A percentile compares a stretch with the other conserved stretches of the same genome.
phyloP scores from a whole-genome alignment of 257 asterid species.

The Penstemon eatonii region DNA sequence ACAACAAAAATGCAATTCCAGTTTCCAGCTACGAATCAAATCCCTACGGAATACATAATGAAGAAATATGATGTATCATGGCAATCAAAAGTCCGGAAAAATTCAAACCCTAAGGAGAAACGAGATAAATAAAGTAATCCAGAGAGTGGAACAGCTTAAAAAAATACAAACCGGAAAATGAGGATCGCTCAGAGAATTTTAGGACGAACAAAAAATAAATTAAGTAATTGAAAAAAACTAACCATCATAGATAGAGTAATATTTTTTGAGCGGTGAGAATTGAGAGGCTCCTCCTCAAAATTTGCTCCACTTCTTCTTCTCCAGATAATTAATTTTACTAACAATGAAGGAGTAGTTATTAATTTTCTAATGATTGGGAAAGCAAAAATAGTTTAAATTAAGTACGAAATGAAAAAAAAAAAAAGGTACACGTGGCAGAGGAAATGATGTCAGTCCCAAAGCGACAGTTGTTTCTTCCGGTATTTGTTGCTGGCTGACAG shows the following conservation, averaged over 20 bases:
- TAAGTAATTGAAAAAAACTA: not conserved
- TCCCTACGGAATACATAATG: not conserved
- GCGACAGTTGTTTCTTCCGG: not conserved
- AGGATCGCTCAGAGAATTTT: conserved; percentile 28
- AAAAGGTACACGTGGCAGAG: conserved; percentile 8
- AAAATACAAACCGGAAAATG: conserved; percentile 22
- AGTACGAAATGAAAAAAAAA: no score
- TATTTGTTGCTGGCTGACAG: no score
- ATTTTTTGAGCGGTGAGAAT: conserved; percentile 23
- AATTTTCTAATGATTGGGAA: no score
- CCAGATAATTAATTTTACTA: not conserved
- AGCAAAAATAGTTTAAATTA: no score
- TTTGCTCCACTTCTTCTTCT: conserved; percentile 17
- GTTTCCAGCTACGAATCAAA: conserved; percentile 10
- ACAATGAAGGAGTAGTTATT: no score
- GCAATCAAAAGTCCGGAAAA: conserved; percentile 7
- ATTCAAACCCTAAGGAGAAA: not conserved
- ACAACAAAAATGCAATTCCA: not conserved
- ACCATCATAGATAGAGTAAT: not conserved
- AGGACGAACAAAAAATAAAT: not conserved
- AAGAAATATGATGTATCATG: not conserved
- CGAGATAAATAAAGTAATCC: not conserved
- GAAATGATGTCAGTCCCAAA: not conserved
- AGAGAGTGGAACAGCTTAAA: not conserved
- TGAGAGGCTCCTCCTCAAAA: conserved; percentile 17